phyloP scores from a whole-genome alignment of 202 grass and related monocot genomes.

The Alloteropsis angusta region DNA sequence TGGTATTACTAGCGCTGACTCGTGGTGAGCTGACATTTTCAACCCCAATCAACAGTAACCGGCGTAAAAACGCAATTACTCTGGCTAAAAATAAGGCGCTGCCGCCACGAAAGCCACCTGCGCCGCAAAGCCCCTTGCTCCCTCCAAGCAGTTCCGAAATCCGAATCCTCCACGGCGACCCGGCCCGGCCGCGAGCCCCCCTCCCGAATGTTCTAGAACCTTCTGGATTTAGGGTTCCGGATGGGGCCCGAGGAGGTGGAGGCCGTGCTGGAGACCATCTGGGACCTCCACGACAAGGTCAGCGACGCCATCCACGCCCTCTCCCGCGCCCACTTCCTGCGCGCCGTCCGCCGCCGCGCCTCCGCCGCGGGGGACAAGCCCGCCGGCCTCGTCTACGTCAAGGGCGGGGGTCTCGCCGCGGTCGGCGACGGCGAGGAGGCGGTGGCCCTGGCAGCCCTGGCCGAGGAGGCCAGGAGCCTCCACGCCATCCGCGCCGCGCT shows the following conservation, averaged over 20 bases:
- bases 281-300: conserved; percentile 73
- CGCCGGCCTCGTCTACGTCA: conserved; percentile 27
- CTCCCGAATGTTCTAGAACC: conserved; percentile 13
- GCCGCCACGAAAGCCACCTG: background rate
- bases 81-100: background rate
- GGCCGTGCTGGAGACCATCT: conserved; percentile 63
- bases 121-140: background rate
- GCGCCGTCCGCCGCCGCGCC: conserved; percentile 33
- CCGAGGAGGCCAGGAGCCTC: conserved; percentile 51
- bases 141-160: conserved; percentile 24
- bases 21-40: background rate
- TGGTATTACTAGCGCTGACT: background rate
- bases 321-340: conserved; percentile 55
- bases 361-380: background rate
- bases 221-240: conserved; percentile 31
- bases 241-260: conserved; percentile 51
- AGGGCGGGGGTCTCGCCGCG: conserved; percentile 3
- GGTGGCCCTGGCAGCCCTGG: conserved; percentile 3
- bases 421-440: background rate
- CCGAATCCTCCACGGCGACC: conserved; percentile 1
- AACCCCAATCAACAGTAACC: background rate
- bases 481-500: conserved; percentile 52
- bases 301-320: conserved; percentile 69
- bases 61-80: background rate
- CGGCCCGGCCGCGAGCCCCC: background rate